These are phyloP conservation scores for Cicer arietinum DNA, from an alignment of 306 rosid genomes.

Conservation along the genomic window DNA sequence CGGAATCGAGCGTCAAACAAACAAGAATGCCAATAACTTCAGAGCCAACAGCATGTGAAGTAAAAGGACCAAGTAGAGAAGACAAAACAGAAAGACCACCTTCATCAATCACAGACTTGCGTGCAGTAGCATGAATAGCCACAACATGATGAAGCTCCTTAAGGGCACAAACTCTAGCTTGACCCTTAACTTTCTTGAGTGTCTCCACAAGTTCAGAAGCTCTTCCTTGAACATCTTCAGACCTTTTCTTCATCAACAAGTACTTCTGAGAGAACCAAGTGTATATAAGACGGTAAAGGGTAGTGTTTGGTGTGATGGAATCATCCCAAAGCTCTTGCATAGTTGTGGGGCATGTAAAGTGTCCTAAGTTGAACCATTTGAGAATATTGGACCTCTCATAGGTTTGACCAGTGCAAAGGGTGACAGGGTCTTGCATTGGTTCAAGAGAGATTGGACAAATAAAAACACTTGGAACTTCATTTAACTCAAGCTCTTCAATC, in stretches of 20 bases:
- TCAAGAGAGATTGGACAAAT: conserved; percentile 86
- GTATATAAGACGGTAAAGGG: conserved; percentile 62
- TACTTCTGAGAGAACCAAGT: conserved; percentile 83
- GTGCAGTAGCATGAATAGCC: conserved; percentile 61
- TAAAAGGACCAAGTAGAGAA: conserved; percentile 70
- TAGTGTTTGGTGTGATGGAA: conserved; percentile 70
- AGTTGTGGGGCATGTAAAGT: conserved; percentile 77
- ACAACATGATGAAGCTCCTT: conserved; percentile 74
- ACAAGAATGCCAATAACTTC: conserved; percentile 74
- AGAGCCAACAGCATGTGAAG: conserved; percentile 80
- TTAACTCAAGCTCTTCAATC: conserved; percentile 75
- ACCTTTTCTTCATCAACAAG: conserved; percentile 68
- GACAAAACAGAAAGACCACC: conserved; percentile 69
- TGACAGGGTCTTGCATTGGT: conserved; percentile 88
- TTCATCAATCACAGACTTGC: conserved; percentile 60
- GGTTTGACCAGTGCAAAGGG: conserved; percentile 85
- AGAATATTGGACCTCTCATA: conserved; percentile 80
- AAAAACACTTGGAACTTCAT: conserved; percentile 73
- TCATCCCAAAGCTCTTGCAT: conserved; percentile 96
- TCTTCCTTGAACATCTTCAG: conserved; percentile 81
- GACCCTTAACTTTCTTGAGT: conserved; percentile 75
- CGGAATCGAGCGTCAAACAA: conserved; percentile 66
- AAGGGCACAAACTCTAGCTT: conserved; percentile 73
- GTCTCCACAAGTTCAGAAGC: conserved; percentile 71
- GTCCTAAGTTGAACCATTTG: conserved; percentile 78